Conservation (phyloP, 208 protist species). For the Wallacemonas collosoma region DNA sequence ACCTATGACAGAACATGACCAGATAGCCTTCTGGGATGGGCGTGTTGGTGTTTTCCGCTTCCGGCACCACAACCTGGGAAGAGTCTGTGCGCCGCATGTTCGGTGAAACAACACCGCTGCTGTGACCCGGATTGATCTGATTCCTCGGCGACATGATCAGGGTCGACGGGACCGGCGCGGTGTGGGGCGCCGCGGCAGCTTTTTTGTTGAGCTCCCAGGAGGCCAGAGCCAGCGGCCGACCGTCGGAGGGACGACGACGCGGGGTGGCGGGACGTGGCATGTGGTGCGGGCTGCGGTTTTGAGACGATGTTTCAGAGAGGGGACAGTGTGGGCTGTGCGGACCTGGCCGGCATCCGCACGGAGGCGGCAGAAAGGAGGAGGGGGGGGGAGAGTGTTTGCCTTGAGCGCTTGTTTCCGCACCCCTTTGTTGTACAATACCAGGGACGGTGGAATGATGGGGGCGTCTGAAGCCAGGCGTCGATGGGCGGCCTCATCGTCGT, state of each 20-base stretch:
- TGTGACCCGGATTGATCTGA: neutral
- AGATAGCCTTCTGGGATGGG: neutral
- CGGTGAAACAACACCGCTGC: neutral
- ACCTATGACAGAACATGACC: neutral
- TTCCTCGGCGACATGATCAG: neutral
- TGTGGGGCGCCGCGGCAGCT: neutral
- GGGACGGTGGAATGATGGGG: neutral
- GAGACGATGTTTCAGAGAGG: neutral
- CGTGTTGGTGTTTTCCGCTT: neutral
- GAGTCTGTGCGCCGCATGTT: neutral
- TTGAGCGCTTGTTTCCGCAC: neutral
- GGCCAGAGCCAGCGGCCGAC: neutral
- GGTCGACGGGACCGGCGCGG: neutral
- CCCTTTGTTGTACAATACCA: constrained; percentile 9
- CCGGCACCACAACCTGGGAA: constrained; percentile 1
- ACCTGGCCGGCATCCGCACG: too few species aligned
- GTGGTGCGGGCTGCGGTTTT: neutral
- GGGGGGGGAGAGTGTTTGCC: neutral
- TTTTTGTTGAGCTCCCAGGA: neutral
- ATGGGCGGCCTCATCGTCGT: neutral
- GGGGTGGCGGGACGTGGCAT: neutral
- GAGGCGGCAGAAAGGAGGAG: neutral
- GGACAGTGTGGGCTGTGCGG: neutral
- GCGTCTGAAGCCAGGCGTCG: neutral
- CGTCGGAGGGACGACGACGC: neutral